Base-by-base conservation (phyloP, 1,284 basidiomycete genomes). In the Coniferiporia sulphurascens region DNA sequence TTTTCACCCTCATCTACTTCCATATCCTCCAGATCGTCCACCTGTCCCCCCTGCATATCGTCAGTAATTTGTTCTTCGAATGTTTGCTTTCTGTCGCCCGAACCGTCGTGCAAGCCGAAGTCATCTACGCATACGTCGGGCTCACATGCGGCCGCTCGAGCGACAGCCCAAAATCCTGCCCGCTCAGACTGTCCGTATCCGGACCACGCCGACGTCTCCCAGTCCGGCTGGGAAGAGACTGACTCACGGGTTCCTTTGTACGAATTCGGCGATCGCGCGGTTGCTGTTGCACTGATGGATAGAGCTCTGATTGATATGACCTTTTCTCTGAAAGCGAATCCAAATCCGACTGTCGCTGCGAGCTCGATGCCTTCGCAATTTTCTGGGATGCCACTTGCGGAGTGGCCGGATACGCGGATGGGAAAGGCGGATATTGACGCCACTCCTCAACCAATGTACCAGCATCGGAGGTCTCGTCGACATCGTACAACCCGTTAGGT, bases 71-170 rank as follows among this genome's bases (percentile, higher is more conserved):
- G n/a, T 46, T 46, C 44, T n/a, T 17, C 44, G 9, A n/a, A 8
- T n/a, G 41, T 17, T 32, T 52, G 62, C 19, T 21, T 52, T 44
- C 71, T 70, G 72, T 80, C 83, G 82, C 85, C 84, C 83, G 76
- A 79, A 79, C 73, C 74, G 69, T 74, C 71, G 72, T 74, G 79
- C 72, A 75, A 79, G 79, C 78, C 74, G 77, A 81, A 79, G 78
- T 80, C 58, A 52, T 56, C 57, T 62, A 58, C 70, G 71, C 52
- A 59, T 62, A 58, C 70, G 71, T 69, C 51, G 76, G 78, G 48
- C 61, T 59, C 78, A 81, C 78, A 79, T 76, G 81, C 71, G 74
- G 79, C 69, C 73, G 78, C 80, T 76, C 78, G 84, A 86, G 84
- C 85, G 79, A 83, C 80, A 69, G 69, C 59, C 66, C 69, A 81